Percentiles rank a stretch among this genome's conserved stretches.
phyloP scores from a whole-genome alignment of 495 filamentous ascomycete genomes.

The Tuber indicum region DNA sequence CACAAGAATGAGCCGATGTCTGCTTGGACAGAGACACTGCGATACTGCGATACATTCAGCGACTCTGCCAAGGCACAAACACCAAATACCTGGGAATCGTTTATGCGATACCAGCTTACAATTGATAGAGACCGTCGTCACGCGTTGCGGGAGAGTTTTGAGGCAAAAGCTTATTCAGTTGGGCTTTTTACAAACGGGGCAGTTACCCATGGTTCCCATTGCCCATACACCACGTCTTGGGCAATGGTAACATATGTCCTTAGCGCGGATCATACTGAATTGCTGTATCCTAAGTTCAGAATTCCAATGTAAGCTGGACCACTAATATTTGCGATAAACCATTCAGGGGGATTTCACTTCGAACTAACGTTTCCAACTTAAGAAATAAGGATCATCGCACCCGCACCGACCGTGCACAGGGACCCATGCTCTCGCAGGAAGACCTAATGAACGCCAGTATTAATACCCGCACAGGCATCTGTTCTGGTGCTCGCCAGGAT shows the following conservation, averaged over 20 bases:
- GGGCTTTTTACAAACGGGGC: background rate
- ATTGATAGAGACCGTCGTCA: background rate
- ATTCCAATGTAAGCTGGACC: background rate
- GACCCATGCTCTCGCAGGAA: background rate
- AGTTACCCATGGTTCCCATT: background rate
- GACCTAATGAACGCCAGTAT: background rate
- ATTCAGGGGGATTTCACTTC: background rate
- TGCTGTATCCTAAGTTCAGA: background rate
- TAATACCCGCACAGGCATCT: background rate
- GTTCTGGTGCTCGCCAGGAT: background rate
- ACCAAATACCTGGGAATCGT: background rate
- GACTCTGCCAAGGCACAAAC: background rate
- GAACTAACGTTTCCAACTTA: background rate
- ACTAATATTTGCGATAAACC: background rate
- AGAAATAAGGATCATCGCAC: background rate
- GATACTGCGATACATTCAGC: background rate
- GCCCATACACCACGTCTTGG: background rate
- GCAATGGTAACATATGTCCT: background rate
- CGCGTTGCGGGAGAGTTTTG: background rate
- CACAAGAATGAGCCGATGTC: background rate
- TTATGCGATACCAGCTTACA: background rate
- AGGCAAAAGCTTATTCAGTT: background rate
- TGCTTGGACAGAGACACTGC: background rate
- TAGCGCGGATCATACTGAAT: background rate
- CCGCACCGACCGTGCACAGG: background rate